Evolutionary conservation across 169 alveolate species (phyloP), one percentile per base, ranked within the genome.

Genomic region (Eimeria necatrix): DNA sequence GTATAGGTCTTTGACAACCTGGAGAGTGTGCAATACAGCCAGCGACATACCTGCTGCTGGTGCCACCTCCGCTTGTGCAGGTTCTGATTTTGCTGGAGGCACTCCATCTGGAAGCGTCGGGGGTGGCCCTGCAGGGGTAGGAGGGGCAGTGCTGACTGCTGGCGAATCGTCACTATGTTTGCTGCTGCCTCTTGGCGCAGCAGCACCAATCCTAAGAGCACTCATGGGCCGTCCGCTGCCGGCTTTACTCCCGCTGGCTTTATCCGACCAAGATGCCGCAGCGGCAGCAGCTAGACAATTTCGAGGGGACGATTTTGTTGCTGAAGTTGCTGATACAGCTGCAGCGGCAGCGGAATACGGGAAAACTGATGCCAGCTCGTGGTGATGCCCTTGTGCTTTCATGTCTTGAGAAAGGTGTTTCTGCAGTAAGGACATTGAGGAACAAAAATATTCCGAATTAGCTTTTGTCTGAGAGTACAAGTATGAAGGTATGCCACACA

Each of bases 21-120:
- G 80, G 56, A 85, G 60, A 85, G 60, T 46, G 60, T n/a, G 70
- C 48, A 61, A 61, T 56, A 85, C 41, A 26, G 18, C 93, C 93
- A 85, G 93, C 93, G 93, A 85, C 93, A 85, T 85, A 85, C 93
- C 93, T 85, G 93, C 64, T 85, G 93, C 93, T 84, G 93, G 81
- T 85, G 81, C 81, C 49, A 80, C 93, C 93, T 60, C 93, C 81
- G 81, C 93, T 41, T 85, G 70, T 59, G 93, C 64, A 60, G 81
- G 81, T 41, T 61, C 93, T 85, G 93, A 48, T 59, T 78, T 46
- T 32, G 80, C 93, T 60, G 93, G 93, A 46, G 93, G 83, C 81
- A 61, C 76, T 60, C 60, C 93, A 85, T 85, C 93, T 26, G 93
- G 93, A 61, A 85, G 93, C 93, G 80, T 85, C 93, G 93, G 93